Conservation (phyloP, 2,329 filamentous ascomycete genomes). For the Claviceps digitariae region DNA sequence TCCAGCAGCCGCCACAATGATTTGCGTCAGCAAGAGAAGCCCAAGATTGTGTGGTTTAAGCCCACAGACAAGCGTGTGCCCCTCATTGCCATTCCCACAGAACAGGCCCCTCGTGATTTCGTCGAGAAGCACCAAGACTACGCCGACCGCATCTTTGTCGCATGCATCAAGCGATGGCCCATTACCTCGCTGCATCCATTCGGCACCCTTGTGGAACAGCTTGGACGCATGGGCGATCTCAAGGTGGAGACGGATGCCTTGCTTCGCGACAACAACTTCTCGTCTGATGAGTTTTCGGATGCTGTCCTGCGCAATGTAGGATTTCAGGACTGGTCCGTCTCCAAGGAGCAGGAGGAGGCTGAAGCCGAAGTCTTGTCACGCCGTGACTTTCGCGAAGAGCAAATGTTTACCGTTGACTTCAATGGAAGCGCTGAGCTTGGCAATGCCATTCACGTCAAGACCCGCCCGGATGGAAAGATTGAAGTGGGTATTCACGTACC, state of each 20-base stretch:
- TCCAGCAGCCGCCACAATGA: constrained; percentile 57
- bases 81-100: constrained; percentile 93
- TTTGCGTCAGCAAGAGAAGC: constrained; percentile 76
- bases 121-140: constrained; percentile 98
- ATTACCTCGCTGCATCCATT: constrained; percentile 99
- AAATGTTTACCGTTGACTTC: constrained; percentile 83
- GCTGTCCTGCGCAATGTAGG: constrained; percentile 88
- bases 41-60: constrained; percentile 99
- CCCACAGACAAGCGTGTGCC: constrained; percentile 98
- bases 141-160: constrained; percentile 94
- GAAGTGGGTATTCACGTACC: constrained; percentile 93
- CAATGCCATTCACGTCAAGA: constrained; percentile 86
- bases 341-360: constrained; percentile 52
- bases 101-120: constrained; percentile 94
- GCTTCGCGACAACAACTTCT: constrained; percentile 96
- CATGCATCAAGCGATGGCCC: constrained; percentile 98
- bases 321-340: constrained; percentile 80
- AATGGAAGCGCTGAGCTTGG: constrained; percentile 80
- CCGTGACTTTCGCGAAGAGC: constrained; percentile 80
- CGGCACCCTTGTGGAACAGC: constrained; percentile 90
- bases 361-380: constrained; percentile 56
- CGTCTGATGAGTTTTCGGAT: constrained; percentile 93
- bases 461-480: constrained; percentile 67
- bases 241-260: constrained; percentile 97
- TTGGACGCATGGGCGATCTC: constrained; percentile 92